Evolutionary conservation across 106 monocot genomes (phyloP), one percentile per base, ranked within the genome.

Genomic region (Dendrobium officinale): DNA sequence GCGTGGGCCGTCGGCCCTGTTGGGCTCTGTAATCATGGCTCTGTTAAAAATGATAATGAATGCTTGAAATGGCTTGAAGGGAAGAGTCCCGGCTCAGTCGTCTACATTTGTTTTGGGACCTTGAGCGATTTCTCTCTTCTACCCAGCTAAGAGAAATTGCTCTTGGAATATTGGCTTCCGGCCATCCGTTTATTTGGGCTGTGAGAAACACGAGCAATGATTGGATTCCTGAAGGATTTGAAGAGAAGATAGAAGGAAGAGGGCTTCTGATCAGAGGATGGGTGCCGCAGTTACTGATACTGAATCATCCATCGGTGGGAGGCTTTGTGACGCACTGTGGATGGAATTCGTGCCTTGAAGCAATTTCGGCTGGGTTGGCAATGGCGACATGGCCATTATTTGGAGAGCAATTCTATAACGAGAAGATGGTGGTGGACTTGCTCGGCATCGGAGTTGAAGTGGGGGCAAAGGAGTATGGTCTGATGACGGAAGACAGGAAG

Each of bases 301-400:
- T 84, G 45, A 75, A 64, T 33, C 84, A 84, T 51, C 17, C 22
- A 9, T 72, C 85, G 10, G 64, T 79, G 0, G 85, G 79, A 11
- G 79, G 84, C 17, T 79, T 84, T 41, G 79, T 84, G 74, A 84
- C 79, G 33, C 84, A 88, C 78, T 83, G 88, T 54, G 88, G 88
- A 15, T 88, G 84, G 84, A 84, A 84, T 49, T 84, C 84, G 17
- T 40, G 41, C 26, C 20, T 84, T 18, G 84, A 84, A 17, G 75
- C 75, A 31, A 48, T 79, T 10, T 24, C 45, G 16, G 84, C 84
- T 1, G 84, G 84, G 9, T 0, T 84, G 84, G 75, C 84, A 29
- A 17, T 84, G 84, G 43, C 73, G 20, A 79, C 84, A 13, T 84
- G 84, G 84, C 84, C 84, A 2, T 7, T 84, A 29, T 79, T 83